These are phyloP conservation scores for Pistacia atlantica DNA, from an alignment of 345 rosid species.

Conservation along the genomic window DNA sequence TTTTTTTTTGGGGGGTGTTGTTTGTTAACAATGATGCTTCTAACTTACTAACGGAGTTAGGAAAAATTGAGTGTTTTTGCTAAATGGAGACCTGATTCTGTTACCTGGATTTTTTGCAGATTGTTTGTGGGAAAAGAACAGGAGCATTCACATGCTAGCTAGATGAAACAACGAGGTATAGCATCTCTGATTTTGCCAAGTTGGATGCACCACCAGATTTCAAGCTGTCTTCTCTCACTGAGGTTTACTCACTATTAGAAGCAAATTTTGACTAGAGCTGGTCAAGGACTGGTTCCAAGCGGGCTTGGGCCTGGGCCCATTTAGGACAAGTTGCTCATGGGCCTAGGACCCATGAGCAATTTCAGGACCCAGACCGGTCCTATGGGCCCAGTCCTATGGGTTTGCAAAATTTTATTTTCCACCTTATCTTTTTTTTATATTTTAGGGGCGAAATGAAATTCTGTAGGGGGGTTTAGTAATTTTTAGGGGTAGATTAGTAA, in stretches of 20 bases:
- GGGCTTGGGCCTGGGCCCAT: too few species aligned
- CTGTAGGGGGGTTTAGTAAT: too few species aligned
- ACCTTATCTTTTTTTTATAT: too few species aligned
- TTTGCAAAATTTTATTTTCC: too few species aligned
- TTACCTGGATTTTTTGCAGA: slow-evolving; percentile 42
- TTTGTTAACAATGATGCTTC: background rate
- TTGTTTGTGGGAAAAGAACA: slow-evolving; percentile 84
- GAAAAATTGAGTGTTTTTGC: background rate
- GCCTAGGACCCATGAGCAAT: too few species aligned
- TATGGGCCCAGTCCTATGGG: too few species aligned
- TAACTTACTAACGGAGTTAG: background rate
- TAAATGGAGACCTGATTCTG: background rate
- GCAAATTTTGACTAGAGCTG: slow-evolving; percentile 45
- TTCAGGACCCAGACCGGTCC: too few species aligned
- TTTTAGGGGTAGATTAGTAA: too few species aligned
- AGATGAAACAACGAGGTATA: slow-evolving; percentile 73
- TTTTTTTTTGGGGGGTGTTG: background rate
- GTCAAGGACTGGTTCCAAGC: too few species aligned
- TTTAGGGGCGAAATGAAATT: too few species aligned
- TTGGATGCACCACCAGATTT: slow-evolving; percentile 68
- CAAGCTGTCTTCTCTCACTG: slow-evolving; percentile 64
- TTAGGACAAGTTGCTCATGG: too few species aligned
- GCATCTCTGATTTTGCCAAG: slow-evolving; percentile 49
- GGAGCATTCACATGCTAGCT: slow-evolving; percentile 91
- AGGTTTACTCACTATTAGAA: slow-evolving; percentile 61